These are phyloP conservation scores for Dothideomycetes sp. DNA, from an alignment of 2,329 filamentous ascomycete genomes.

Conservation along the genomic window DNA sequence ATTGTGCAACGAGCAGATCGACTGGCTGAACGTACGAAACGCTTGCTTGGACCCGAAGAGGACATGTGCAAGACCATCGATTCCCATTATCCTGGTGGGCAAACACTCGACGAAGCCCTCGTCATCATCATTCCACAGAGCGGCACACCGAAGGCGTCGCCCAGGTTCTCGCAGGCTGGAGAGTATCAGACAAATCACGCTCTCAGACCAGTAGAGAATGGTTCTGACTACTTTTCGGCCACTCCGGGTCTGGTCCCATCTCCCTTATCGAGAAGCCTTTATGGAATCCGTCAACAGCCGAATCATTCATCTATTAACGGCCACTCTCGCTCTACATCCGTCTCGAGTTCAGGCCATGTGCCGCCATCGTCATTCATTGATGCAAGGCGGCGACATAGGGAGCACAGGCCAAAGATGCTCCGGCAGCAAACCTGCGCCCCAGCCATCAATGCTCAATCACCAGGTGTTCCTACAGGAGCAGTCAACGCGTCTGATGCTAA, in stretches of 20 bases:
- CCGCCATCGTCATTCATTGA: too few species aligned
- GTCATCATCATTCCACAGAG: constrained; percentile 74
- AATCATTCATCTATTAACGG: background rate
- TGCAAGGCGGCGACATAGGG: too few species aligned
- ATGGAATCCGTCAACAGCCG: background rate
- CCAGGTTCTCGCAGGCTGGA: constrained; percentile 36
- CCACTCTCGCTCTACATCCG: too few species aligned
- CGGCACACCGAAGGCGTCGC: constrained; percentile 70
- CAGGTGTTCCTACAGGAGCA: too few species aligned
- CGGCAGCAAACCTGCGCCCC: too few species aligned
- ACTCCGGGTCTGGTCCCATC: background rate
- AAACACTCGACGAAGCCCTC: constrained; percentile 78
- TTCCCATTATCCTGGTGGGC: constrained; percentile 72
- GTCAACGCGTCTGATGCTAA: too few species aligned
- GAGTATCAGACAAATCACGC: background rate
- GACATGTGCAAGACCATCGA: constrained; percentile 68
- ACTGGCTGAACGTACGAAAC: constrained; percentile 45
- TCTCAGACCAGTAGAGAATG: background rate
- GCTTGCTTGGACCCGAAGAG: constrained; percentile 70
- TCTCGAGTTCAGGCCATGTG: too few species aligned
- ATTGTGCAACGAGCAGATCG: constrained; percentile 50
- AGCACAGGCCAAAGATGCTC: too few species aligned
- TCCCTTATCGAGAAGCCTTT: background rate
- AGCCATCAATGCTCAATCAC: too few species aligned
- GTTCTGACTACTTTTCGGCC: background rate